These are phyloP conservation scores for Dictyostelium intermedium DNA, from an alignment of 78 protist species.

Conservation along the genomic window DNA sequence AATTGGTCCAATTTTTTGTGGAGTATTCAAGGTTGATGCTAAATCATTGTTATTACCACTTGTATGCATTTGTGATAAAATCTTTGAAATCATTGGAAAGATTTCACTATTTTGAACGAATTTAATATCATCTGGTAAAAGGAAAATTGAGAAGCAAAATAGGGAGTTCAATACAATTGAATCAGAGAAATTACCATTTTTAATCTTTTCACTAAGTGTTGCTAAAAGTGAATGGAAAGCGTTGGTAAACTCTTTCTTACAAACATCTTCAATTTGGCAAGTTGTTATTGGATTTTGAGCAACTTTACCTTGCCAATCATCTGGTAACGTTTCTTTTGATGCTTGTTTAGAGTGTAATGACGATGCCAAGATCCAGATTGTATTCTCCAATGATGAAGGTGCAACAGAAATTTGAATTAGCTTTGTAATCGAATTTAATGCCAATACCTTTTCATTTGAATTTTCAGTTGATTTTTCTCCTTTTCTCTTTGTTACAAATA, in stretches of 20 bases:
- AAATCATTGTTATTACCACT: neutral
- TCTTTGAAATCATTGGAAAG: slow-evolving; percentile 59
- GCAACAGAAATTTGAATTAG: neutral
- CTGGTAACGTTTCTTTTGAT: slow-evolving; percentile 35
- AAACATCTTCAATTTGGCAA: neutral
- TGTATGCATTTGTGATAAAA: slow-evolving; percentile 35
- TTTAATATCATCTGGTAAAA: slow-evolving; percentile 46
- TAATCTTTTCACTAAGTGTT: slow-evolving; percentile 37
- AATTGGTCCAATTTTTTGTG: neutral
- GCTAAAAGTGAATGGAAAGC: slow-evolving; percentile 30
- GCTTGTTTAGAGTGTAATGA: slow-evolving; percentile 49
- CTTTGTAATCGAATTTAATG: slow-evolving; percentile 13
- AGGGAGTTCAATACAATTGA: slow-evolving; percentile 35
- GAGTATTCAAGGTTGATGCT: neutral
- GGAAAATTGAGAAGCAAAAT: slow-evolving; percentile 53
- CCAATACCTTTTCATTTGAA: slow-evolving; percentile 5
- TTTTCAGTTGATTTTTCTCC: neutral
- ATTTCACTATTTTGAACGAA: slow-evolving; percentile 55
- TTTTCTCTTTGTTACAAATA: neutral
- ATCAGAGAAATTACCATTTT: slow-evolving; percentile 31
- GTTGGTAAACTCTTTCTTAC: slow-evolving; percentile 1
- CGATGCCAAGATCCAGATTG: slow-evolving; percentile 39
- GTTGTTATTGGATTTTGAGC: slow-evolving; percentile 33
- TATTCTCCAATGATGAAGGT: slow-evolving; percentile 53
- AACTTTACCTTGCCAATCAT: slow-evolving; percentile 66